Evolutionary conservation across 257 asterid genomes (phyloP).

Genomic region (Solanum bulbocastanum): DNA sequence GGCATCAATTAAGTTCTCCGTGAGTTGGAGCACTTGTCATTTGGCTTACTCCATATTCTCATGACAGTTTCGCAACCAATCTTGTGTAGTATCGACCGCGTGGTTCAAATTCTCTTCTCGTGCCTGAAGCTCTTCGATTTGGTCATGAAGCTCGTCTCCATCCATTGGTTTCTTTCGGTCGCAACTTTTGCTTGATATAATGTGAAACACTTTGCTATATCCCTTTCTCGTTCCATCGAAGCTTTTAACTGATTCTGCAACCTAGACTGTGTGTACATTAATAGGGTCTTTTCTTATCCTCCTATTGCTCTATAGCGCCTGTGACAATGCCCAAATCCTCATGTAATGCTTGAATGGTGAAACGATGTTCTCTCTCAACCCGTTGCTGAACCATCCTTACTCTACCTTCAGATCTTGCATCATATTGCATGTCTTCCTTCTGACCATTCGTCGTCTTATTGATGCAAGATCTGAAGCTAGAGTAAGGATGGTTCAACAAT

Average conservation of each 20-base stretch:
- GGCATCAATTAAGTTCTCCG: neutral
- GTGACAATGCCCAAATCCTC: neutral
- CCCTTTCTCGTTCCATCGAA: neutral
- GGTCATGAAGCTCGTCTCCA: neutral
- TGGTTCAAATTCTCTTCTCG: neutral
- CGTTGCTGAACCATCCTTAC: neutral
- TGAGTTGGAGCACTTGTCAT: neutral
- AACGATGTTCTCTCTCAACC: neutral
- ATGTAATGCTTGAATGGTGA: neutral
- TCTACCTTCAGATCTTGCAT: neutral
- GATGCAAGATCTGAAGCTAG: too few species aligned
- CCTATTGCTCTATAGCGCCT: neutral
- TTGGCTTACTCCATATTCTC: neutral
- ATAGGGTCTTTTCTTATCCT: neutral
- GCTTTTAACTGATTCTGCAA: neutral
- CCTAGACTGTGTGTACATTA: neutral
- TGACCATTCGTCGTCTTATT: too few species aligned
- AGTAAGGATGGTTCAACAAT: too few species aligned
- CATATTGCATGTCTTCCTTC: neutral
- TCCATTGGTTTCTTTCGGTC: neutral
- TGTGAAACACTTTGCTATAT: neutral
- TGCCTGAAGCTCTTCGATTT: neutral
- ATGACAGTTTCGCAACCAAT: neutral
- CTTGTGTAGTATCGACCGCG: neutral
- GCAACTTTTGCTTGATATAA: neutral